These are phyloP conservation scores for Noccaea bulbosa DNA, from an alignment of 345 rosid genomes.

Conservation along the genomic window DNA sequence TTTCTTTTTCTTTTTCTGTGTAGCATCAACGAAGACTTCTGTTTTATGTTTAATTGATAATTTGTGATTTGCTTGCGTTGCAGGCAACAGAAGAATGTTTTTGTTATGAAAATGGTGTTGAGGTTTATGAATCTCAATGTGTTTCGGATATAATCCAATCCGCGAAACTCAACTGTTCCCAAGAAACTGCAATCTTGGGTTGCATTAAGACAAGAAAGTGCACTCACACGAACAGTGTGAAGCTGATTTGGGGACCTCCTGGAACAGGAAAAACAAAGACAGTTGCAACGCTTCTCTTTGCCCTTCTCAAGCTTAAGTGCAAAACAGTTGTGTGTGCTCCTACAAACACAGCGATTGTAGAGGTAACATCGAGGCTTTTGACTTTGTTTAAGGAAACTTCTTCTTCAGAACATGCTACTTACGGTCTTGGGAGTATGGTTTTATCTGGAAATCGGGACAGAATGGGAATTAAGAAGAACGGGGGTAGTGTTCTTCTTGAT, in stretches of 20 bases:
- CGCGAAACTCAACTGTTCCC: slow-evolving; percentile 41
- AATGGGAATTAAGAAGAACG: slow-evolving; percentile 35
- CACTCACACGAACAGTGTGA: slow-evolving; percentile 35
- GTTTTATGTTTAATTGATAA: no score
- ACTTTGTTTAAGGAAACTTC: background rate
- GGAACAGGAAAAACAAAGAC: slow-evolving; percentile 60
- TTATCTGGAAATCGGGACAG: slow-evolving; percentile 46
- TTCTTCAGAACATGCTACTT: slow-evolving; percentile 33
- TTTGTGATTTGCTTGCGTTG: slow-evolving; percentile 8
- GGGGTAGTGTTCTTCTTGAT: slow-evolving; percentile 16
- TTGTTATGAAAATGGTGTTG: background rate
- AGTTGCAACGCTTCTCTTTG: slow-evolving; percentile 33
- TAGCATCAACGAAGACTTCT: no score
- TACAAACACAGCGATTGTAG: slow-evolving; percentile 49
- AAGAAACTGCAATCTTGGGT: slow-evolving; percentile 40
- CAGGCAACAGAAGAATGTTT: slow-evolving; percentile 29
- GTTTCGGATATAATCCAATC: slow-evolving; percentile 31
- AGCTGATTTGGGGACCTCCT: slow-evolving; percentile 61
- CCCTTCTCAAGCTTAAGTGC: slow-evolving; percentile 45
- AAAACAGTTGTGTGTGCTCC: slow-evolving; percentile 56
- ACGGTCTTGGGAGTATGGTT: slow-evolving; percentile 43
- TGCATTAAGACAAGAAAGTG: slow-evolving; percentile 32
- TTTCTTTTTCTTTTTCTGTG: background rate
- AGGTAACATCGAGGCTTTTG: slow-evolving; percentile 43
- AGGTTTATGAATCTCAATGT: slow-evolving; percentile 30